Percentiles rank a stretch among this genome's conserved stretches.
These are phyloP conservation scores for Phytophthora ohioensis DNA, from an alignment of 352 stramenopile genomes.

Conservation along the genomic window DNA sequence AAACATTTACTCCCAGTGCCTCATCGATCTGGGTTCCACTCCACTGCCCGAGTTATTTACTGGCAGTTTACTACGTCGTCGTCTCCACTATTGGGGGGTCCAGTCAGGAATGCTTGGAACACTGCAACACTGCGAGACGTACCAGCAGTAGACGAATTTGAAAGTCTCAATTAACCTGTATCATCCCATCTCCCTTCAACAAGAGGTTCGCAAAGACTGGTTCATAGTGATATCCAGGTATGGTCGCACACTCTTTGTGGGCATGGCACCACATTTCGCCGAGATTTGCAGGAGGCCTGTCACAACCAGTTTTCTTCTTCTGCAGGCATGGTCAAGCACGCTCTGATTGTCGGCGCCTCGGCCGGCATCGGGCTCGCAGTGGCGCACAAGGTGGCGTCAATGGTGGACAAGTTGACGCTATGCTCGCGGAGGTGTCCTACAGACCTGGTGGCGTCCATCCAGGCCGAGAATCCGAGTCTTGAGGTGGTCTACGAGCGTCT, in stretches of 20 bases:
- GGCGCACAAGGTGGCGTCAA: conserved; percentile 31
- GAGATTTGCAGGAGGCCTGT: conserved; percentile 30
- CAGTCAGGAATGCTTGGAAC: conserved; percentile 18
- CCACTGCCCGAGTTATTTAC: conserved; percentile 23
- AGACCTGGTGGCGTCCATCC: conserved; percentile 33
- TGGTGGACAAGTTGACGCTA: conserved; percentile 42
- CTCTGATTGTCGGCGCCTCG: conserved; percentile 40
- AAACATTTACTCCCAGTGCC: conserved; percentile 31
- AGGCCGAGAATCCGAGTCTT: conserved; percentile 23
- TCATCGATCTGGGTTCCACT: conserved; percentile 23
- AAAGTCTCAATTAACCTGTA: conserved; percentile 9
- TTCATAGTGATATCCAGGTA: neutral
- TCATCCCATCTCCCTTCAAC: conserved; percentile 17
- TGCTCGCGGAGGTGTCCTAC: conserved; percentile 34
- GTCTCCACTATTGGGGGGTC: conserved; percentile 29
- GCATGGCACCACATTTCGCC: conserved; percentile 38
- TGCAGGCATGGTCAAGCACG: conserved; percentile 34
- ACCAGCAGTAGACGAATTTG: conserved; percentile 30
- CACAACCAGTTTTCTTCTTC: conserved; percentile 18
- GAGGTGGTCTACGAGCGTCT: conserved; percentile 38
- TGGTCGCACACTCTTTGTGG: conserved; percentile 1
- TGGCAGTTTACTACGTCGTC: conserved; percentile 23
- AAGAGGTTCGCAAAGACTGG: conserved; percentile 12
- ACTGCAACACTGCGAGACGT: conserved; percentile 28
- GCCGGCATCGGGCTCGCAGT: conserved; percentile 37